Conservation (phyloP, 768 basidiomycete species). For the Lactifluus volemus region DNA sequence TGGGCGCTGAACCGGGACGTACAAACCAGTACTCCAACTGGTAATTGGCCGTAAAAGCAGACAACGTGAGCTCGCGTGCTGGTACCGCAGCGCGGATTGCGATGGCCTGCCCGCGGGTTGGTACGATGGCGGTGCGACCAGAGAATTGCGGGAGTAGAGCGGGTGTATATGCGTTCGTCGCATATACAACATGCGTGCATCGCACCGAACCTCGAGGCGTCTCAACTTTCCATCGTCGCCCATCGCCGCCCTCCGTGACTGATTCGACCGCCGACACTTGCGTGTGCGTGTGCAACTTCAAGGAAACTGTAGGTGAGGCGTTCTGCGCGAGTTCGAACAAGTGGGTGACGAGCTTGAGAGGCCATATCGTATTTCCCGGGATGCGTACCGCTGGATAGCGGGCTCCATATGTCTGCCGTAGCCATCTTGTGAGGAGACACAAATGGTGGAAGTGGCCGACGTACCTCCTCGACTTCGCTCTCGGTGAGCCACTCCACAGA, state of each 20-base stretch:
- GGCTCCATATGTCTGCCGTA: constrained; percentile 33
- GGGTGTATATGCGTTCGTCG: constrained; percentile 78
- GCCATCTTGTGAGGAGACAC: not conserved
- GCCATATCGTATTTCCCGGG: constrained; percentile 65
- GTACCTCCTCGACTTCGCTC: constrained; percentile 41
- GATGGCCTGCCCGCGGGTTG: constrained; percentile 63
- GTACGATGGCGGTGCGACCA: constrained; percentile 49
- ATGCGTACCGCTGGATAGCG: constrained; percentile 43
- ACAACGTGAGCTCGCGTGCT: constrained; percentile 31
- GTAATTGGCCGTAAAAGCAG: constrained; percentile 31
- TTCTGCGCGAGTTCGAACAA: constrained; percentile 41
- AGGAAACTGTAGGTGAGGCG: constrained; percentile 27
- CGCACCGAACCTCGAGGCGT: constrained; percentile 60
- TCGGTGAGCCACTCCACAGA: constrained; percentile 38
- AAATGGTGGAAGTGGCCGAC: constrained; percentile 2
- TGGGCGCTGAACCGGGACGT: constrained; percentile 33
- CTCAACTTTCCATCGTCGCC: constrained; percentile 41
- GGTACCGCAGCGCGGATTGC: constrained; percentile 36
- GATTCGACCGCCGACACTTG: constrained; percentile 40
- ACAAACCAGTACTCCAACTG: constrained; percentile 79
- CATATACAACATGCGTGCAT: constrained; percentile 67
- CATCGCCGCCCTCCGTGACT: constrained; percentile 25
- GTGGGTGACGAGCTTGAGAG: constrained; percentile 66
- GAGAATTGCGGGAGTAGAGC: constrained; percentile 65
- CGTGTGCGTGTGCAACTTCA: constrained; percentile 65